Evolutionary conservation across 306 rosid species (phyloP).

Genomic region (Hylodesmum podocarpum): DNA sequence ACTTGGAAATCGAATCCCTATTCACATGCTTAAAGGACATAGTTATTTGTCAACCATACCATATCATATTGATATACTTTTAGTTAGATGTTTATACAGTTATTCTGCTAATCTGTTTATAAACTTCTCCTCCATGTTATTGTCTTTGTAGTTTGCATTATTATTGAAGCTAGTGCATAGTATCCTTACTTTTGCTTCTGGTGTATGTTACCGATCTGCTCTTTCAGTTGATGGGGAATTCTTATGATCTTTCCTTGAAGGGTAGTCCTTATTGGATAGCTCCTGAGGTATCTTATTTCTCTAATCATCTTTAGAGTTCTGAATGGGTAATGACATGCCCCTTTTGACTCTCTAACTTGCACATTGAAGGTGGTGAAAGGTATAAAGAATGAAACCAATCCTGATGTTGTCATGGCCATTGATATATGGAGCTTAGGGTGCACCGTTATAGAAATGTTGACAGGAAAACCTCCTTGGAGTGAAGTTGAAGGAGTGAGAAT

Average conservation of each 20-base stretch:
- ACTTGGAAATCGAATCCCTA: no score
- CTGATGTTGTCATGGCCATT: slow-evolving; percentile 58
- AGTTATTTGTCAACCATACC: no score
- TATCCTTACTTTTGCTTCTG: not conserved
- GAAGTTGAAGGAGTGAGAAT: slow-evolving; percentile 61
- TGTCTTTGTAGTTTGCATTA: not conserved
- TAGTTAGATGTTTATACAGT: not conserved
- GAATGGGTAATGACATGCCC: not conserved
- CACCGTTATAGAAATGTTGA: slow-evolving; percentile 72
- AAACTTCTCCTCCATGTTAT: not conserved
- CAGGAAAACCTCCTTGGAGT: slow-evolving; percentile 83
- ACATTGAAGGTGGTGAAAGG: slow-evolving; percentile 62
- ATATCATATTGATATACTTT: no score
- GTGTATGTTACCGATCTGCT: slow-evolving; percentile 14
- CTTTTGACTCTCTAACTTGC: not conserved
- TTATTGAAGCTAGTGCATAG: not conserved
- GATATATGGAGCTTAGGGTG: slow-evolving; percentile 88
- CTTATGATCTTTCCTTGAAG: slow-evolving; percentile 66
- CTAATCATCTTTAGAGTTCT: not conserved
- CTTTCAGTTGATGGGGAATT: slow-evolving; percentile 61
- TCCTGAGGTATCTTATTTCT: slow-evolving; percentile 62
- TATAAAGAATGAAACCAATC: slow-evolving; percentile 47
- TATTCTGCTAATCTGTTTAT: not conserved
- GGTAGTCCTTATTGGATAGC: slow-evolving; percentile 96
- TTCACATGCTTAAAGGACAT: no score